Evolutionary conservation across 2,329 filamentous ascomycete genomes (phyloP), one percentile per base, ranked within the genome.

Genomic region (Alternaria ethzedia): DNA sequence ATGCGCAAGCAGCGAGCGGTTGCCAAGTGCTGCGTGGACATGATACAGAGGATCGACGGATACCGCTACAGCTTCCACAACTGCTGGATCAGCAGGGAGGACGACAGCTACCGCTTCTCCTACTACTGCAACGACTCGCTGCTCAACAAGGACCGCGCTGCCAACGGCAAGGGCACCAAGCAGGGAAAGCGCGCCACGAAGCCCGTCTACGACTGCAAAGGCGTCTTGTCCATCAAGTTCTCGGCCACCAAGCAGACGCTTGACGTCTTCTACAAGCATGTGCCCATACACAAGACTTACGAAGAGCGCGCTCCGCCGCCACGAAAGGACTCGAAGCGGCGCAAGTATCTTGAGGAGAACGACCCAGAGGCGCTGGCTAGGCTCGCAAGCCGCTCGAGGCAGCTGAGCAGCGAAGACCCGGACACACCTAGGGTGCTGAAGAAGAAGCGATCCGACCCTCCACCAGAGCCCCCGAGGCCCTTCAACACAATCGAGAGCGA

Each of bases 101-200:
- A 83, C 62, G 82, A 83, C 52, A 79, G 78, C 69, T 81, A 79
- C 65, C 79, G 82, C 64, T 84, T 83, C 74, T 83, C 81, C 28
- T 84, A 83, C 74, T 83, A 83, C 65, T 85, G 83, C 73, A 83
- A 84, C 69, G 83, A 85, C 74, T 83, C 81, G 68, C 76, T 84
- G 71, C 80, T 84, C 71, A 85, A 85, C 71, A 85, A 84, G 67
- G 83, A 84, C 68, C 78, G 83, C 50, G 82, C 82, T 47, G 82
- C 82, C 8, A 84, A 85, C 62, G 79, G 79, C 30, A 81, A 81
- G 57, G 78, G 78, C 23, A 74, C 76, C 5, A 79, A 79, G 63
- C 63, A 76, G 56, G 78, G 78, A 49, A 77, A 76, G 70, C 73
- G 72, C 10, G 74, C 78, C 10, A 80, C 80, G 15, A 84, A 84